Evolutionary conservation across 306 rosid genomes (phyloP), one percentile per base, ranked within the genome.

Genomic region (Begonia fuchsioides): DNA sequence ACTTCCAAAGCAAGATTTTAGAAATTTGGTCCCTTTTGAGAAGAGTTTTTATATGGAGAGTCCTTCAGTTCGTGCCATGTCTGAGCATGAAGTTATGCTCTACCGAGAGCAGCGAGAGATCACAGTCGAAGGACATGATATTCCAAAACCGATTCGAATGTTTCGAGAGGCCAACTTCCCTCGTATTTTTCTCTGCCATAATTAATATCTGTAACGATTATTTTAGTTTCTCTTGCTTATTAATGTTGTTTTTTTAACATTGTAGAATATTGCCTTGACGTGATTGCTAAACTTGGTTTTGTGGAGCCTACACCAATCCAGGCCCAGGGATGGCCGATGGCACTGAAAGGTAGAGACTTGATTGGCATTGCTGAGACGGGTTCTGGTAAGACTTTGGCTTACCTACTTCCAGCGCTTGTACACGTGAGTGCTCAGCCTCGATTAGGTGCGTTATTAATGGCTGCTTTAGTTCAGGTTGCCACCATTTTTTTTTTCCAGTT

Each of bases 301-400:
- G 79, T 73, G 45, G 95, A 90, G 70, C 97, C 97, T 32, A 90
- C 97, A 10, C 80, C 97, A 57, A 90, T 90, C 61, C 95, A 90
- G 68, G 84, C 95, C 66, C 97, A 90, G 58, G 97, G 97, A 60
- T 90, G 97, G 97, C 95, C 97, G 38, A 90, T 90, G 94, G 97
- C 95, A 67, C 72, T 90, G 13, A 90, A 71, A 61, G 97, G 97
- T 67, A 76, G 95, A 63, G 97, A 90, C 66, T 72, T 90, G 58
- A 55, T 90, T 60, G 95, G 97, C 64, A 90, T 90, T 71, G 97
- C 97, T 10, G 97, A 90, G 78, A 90, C 97, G 40, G 97, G 97
- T 58, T 90, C 97, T 1, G 97, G 95, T 58, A 90, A 90, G 74
- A 90, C 97, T 46, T 66, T 90, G 67, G 72, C 97, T 1, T 90